phyloP scores from a whole-genome alignment of 2,329 filamentous ascomycete genomes.

The Elsinoe fawcettii region DNA sequence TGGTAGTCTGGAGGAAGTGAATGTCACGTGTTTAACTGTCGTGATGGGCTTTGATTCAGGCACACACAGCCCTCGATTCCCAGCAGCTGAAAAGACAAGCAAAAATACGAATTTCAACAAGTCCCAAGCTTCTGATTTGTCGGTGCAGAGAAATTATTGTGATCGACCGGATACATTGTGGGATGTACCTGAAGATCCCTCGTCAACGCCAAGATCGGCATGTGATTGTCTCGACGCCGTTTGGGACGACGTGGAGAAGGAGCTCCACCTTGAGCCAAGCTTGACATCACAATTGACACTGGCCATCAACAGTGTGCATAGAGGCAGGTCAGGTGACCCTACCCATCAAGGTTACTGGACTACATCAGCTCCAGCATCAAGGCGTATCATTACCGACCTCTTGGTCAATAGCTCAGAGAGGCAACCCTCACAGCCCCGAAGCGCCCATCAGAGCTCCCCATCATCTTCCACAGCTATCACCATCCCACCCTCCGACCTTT shows the following conservation, averaged over 20 bases:
- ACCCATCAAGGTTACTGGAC: neutral
- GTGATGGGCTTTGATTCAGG: too few species aligned
- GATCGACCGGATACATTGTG: constrained; percentile 8
- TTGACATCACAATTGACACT: neutral
- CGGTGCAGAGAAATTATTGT: neutral
- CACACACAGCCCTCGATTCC: neutral
- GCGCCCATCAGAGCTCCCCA: too few species aligned
- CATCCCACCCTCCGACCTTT: neutral
- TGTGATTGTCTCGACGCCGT: neutral
- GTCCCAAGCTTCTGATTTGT: neutral
- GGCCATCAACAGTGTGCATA: neutral
- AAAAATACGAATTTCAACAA: neutral
- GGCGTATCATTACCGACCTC: too few species aligned
- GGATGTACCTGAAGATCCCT: constrained; percentile 10
- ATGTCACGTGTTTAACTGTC: neutral
- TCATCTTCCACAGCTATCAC: neutral
- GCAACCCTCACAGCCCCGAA: too few species aligned
- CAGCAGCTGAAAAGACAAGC: neutral
- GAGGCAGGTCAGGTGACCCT: neutral
- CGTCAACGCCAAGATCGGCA: neutral
- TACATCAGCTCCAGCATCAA: too few species aligned
- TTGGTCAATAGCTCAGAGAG: too few species aligned
- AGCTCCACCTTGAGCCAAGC: neutral
- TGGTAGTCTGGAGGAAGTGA: neutral
- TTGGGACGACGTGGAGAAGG: neutral